Base-by-base conservation (phyloP, 768 basidiomycete species). In the Rhodotorula paludigena region DNA sequence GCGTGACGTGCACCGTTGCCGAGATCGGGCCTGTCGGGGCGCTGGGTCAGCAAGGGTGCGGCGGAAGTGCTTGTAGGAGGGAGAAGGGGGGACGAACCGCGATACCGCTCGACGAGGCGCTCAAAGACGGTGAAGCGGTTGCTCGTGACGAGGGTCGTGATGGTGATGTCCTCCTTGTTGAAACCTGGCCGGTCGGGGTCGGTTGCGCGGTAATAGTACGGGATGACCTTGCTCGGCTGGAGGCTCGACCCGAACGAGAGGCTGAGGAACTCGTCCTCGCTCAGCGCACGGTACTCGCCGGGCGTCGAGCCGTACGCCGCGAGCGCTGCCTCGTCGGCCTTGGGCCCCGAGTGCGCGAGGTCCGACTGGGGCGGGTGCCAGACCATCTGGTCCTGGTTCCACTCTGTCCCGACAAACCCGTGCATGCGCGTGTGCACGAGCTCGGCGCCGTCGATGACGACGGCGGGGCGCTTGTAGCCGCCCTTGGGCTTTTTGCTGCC, bases 111-210 rank as follows among this genome's bases (percentile, higher is more conserved):
- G 11, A 86, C 87, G n/a, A 92, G 81, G 55, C 85, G 82, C 28
- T 82, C 81, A 72, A 92, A 85, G 38, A 87, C 87, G 52, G 84
- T 81, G 77, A 90, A 87, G 25, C 90, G 83, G 72, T 88, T 87
- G 74, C 84, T 85, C 5, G 90, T 92, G 42, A 92, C 86, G 39
- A 91, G 82, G 0, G 90, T 92, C 1, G 90, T 89, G 62, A 92
- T 85, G 4, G 90, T 92, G 58, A 92, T 85, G 68, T 90, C 89
- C 44, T 87, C 83, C 38, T 78, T 73, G 55, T 85, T 81, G 68
- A 86, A 83, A 23, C 56, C 69, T 15, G 23, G 20, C 32, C 61
- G 47, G 44, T 69, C 68, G 18, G 75, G 72, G 5, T 82, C 83
- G 18, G 82, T 81, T 5, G 87, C 88, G 58, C 84, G 84, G 76